These are phyloP conservation scores for Aureobasidium sp. DNA, from an alignment of 2,329 filamentous ascomycete species.

Conservation along the genomic window DNA sequence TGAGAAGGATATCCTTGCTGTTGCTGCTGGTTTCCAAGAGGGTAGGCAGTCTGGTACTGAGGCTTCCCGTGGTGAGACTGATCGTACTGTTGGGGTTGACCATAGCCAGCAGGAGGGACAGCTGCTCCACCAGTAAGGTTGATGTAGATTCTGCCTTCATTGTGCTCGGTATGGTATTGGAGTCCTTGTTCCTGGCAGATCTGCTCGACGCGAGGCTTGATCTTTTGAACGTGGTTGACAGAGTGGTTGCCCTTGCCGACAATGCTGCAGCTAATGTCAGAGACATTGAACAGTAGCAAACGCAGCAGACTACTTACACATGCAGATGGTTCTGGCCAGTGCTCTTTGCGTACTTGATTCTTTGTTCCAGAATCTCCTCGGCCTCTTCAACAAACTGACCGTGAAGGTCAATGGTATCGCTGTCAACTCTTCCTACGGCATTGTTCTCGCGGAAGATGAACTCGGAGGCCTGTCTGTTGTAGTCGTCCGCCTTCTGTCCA, in stretches of 20 bases:
- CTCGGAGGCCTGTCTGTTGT: constrained; percentile 85
- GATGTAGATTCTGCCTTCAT: constrained; percentile 82
- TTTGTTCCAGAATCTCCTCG: constrained; percentile 77
- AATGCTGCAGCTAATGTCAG: constrained; percentile 46
- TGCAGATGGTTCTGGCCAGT: constrained; percentile 76
- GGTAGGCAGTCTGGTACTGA: constrained; percentile 34
- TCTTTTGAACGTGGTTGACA: constrained; percentile 73
- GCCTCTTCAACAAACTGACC: constrained; percentile 94
- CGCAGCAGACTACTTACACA: constrained; percentile 46
- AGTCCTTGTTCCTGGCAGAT: constrained; percentile 78
- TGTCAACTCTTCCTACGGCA: constrained; percentile 61
- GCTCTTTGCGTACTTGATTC: constrained; percentile 69
- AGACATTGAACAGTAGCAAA: neutral
- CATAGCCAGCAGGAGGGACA: constrained; percentile 36
- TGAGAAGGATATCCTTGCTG: constrained; percentile 39
- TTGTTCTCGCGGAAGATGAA: constrained; percentile 97
- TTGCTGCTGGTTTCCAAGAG: constrained; percentile 33
- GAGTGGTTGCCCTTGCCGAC: constrained; percentile 94
- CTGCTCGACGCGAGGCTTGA: constrained; percentile 90
- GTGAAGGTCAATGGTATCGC: constrained; percentile 88
- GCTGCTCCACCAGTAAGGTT: constrained; percentile 70
- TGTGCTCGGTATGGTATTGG: constrained; percentile 77
- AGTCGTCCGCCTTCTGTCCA: constrained; percentile 74
- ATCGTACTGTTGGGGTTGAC: constrained; percentile 33
- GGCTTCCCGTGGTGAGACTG: constrained; percentile 40